Conservation (phyloP, 352 stramenopile species). For the Phytopythium oedochilum region DNA sequence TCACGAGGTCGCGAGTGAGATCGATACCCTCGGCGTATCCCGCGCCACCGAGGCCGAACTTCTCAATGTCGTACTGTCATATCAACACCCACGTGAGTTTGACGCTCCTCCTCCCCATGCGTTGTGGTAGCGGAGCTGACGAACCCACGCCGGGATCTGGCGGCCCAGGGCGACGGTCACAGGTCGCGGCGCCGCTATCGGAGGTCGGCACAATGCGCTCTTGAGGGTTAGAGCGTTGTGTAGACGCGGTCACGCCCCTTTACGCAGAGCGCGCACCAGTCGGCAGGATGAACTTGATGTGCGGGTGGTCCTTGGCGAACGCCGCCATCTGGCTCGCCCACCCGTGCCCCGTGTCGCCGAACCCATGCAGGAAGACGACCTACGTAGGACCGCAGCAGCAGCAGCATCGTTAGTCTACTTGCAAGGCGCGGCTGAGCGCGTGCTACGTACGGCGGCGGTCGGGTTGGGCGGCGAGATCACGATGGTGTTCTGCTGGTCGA, state of each 20-base stretch:
- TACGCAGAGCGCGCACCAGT: conserved; percentile 27
- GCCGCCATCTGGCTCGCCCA: conserved; percentile 66
- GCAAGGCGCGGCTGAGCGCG: background rate
- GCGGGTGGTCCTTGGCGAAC: conserved; percentile 47
- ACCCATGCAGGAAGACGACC: conserved; percentile 85
- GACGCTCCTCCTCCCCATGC: background rate
- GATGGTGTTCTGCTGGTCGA: conserved; percentile 31
- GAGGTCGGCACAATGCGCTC: background rate
- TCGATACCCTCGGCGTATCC: conserved; percentile 88
- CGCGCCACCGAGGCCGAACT: conserved; percentile 87
- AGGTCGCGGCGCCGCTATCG: conserved; percentile 65
- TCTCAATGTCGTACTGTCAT: conserved; percentile 89
- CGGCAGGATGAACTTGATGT: conserved; percentile 77
- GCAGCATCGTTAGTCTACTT: background rate
- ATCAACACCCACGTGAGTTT: background rate
- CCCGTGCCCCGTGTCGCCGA: conserved; percentile 90
- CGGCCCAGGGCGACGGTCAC: conserved; percentile 93
- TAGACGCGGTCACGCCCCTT: too few relatives aligned
- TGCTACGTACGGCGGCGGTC: conserved; percentile 18
- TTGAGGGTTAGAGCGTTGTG: too few relatives aligned
- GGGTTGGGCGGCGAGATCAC: conserved; percentile 25
- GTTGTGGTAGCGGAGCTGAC: background rate
- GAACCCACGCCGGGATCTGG: conserved; percentile 88
- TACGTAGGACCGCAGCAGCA: conserved; percentile 1
- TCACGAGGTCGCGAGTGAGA: conserved; percentile 50